phyloP scores from a whole-genome alignment of 176 grass and related monocot genomes.

The Chrysopogon serrulatus region DNA sequence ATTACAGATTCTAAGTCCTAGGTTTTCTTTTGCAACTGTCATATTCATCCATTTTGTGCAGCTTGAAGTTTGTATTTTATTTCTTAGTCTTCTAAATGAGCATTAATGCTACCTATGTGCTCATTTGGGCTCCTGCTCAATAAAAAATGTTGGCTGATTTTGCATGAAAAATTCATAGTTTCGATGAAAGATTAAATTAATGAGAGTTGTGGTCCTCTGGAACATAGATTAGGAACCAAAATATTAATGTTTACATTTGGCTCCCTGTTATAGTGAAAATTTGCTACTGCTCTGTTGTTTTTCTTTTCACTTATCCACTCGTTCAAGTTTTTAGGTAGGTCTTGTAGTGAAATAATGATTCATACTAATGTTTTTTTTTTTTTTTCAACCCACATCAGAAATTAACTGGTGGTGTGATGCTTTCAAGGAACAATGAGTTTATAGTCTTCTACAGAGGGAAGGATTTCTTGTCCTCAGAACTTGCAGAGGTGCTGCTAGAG shows the following conservation, averaged over 20 bases:
- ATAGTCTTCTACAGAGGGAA: conserved; percentile 98
- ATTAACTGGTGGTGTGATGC: conserved; percentile 85
- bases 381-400: conserved; percentile 44
- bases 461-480: conserved; percentile 77
- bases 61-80: conserved; percentile 7
- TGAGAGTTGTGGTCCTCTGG: background rate
- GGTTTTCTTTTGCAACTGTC: background rate
- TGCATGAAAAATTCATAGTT: background rate
- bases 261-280: background rate
- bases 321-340: conserved; percentile 15
- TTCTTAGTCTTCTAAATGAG: conserved; percentile 3
- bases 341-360: conserved; percentile 2
- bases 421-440: conserved; percentile 89
- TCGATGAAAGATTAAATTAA: conserved; percentile 1
- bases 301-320: conserved; percentile 8
- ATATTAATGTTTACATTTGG: background rate
- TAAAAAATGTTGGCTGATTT: background rate
- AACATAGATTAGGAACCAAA: background rate
- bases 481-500: conserved; percentile 65
- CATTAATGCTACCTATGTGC: background rate
- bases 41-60: background rate
- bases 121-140: background rate
- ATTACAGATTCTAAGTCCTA: background rate
- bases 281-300: background rate
- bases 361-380: conserved; percentile 25